Base-by-base conservation (phyloP, 1,284 basidiomycete genomes). In the Leccinum huronense region DNA sequence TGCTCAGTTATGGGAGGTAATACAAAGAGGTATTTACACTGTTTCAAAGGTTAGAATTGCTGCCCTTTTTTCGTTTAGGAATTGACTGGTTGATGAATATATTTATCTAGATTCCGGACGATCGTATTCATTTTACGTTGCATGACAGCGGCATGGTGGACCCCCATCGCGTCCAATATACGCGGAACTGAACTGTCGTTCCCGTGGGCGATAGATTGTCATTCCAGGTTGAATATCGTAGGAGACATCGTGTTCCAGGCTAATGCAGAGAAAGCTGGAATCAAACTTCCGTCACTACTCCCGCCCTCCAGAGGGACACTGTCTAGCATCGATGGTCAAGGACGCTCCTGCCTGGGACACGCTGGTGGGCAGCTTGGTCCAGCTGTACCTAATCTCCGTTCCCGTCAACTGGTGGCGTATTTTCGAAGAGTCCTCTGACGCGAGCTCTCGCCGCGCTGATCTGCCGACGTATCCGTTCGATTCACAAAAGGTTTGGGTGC, bases 381-480 rank as follows among this genome's bases (percentile, higher is more conserved):
- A 78, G 54, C 71, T 91, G 9, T 90, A 85, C 70, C 67, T 70
- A 6, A 80, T 77, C 3, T 70, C 73, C 19, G 62, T 79, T 40
- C 65, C 74, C 1, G 62, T 90, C 27, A 66, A 78, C 19, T 90
- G 89, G 89, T 79, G 84, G 31, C 71, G 77, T 11, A 79, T 84
- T 3, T 90, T 86, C 68, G 68, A 78, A 0, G 81, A 85, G 61
- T 66, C 85, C 1, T 66, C 76, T 16, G 45, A 23, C 9, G 31
- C 16, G 2, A 69, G 76, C 3, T 74, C 76, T 10, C 83, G 82
- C 14, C 14, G 14, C 65, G 68, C 82, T 13, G 80, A 81, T 63
- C 73, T 89, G 11, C 89, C 89, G 0, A 76, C 80, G 2, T 91
- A 90, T 71, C 87, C 87, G 0, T 88, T 90, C 69, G 76, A 80